Base-by-base conservation (phyloP, 441 rosid species). In the Arabidopsis hybrid region DNA sequence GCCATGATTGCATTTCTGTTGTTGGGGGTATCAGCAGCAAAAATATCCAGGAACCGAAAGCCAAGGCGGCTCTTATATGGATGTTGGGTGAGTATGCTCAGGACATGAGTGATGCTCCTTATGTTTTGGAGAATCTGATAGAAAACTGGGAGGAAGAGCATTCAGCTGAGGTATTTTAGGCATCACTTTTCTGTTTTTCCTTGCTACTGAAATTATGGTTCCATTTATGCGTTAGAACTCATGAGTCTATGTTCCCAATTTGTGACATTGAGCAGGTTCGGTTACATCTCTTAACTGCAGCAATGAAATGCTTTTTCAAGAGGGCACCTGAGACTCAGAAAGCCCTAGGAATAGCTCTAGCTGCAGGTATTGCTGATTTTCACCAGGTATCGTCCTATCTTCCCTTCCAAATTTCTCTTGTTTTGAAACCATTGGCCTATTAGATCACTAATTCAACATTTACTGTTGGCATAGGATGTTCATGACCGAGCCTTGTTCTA, bases 1-100 rank as follows among this genome's bases (percentile, higher is more conserved):
- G 99, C 84, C 98, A 95, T 29, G 98, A 95, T 74, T 95, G 99
- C 85, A 95, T 95, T 81, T 97, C 98, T 63, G 99, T 92, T 85
- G 99, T 95, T 78, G 99, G 99, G 66, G 88, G 89, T 85, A 95
- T 95, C 74, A 95, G 99, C 82, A 91, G 92, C 79, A 85, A 88
- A 47, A 92, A 88, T 81, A 82, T 95, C 65, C 93, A 91, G 80
- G 99, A 92, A 81, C 93, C 99, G 5, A 95, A 95, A 80, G 99
- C 95, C 21, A 95, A 95, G 83, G 89, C 98, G 16, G 98, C 99
- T 67, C 95, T 95, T 77, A 92, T 92, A 85, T 95, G 97, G 99
- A 95, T 95, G 98, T 77, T 95, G 82, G 97, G 99, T 66, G 98
- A 92, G 81, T 95, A 95, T 87, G 89, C 99, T 58, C 96, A 87